A percentile compares a stretch with the other conserved stretches of the same genome.
Evolutionary conservation across 78 protist species (phyloP).

Genomic region (Emiliania huxleyi): DNA sequence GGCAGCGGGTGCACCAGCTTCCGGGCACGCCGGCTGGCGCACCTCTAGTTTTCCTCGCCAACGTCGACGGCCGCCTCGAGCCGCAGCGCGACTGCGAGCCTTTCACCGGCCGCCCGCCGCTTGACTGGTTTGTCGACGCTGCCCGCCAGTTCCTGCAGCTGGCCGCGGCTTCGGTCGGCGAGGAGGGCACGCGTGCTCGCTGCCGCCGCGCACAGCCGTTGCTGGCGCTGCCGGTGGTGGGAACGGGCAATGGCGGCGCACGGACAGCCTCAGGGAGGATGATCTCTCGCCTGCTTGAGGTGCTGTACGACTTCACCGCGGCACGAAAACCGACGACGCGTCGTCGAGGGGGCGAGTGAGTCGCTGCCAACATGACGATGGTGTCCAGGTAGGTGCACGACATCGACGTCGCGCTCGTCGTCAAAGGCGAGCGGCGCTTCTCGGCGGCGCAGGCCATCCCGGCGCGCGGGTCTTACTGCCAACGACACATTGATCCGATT

Average conservation of each 20-base stretch:
- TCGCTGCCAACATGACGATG: no score
- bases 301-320: slow-evolving; percentile 42
- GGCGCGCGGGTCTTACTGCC: no score
- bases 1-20: background rate
- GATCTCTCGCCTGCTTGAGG: slow-evolving; percentile 41
- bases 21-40: no score
- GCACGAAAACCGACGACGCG: no score
- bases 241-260: slow-evolving; percentile 73
- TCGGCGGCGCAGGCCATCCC: slow-evolving; percentile 22
- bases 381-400: no score
- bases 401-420: slow-evolving; percentile 61
- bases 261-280: slow-evolving; percentile 49
- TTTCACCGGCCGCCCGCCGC: background rate
- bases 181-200: background rate
- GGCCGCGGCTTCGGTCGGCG: background rate
- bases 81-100: background rate
- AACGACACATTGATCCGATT: no score
- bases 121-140: background rate
- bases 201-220: slow-evolving; percentile 34
- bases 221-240: slow-evolving; percentile 66
- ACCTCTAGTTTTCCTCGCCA: background rate
- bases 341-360: no score
- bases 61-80: background rate
- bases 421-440: slow-evolving; percentile 34
- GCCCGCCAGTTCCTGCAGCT: background rate